These are phyloP conservation scores for Hanseniaspora lindneri DNA, from an alignment of 805 yeast genomes.

Conservation along the genomic window DNA sequence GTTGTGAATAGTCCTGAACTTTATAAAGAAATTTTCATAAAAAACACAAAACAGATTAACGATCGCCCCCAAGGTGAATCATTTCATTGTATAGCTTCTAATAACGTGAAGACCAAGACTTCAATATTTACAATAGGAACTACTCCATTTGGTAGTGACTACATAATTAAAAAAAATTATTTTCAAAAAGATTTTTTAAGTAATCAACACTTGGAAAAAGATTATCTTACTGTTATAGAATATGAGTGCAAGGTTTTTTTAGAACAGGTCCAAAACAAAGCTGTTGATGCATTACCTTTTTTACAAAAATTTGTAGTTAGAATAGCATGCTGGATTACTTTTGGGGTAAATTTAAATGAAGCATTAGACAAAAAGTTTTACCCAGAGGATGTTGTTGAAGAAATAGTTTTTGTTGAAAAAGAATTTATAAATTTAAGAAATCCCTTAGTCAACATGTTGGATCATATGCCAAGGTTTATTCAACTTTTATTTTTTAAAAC, in stretches of 20 bases:
- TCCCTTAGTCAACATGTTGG: conserved; percentile 3
- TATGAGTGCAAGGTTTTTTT: not conserved
- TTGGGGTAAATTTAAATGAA: conserved; percentile 3
- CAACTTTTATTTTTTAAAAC: not conserved
- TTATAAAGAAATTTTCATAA: conserved; percentile 6
- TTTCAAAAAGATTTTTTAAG: conserved; percentile 1
- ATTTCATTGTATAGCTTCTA: conserved; percentile 1
- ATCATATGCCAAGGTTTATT: conserved; percentile 3
- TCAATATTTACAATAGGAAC: conserved; percentile 8
- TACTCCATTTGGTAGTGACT: conserved; percentile 1
- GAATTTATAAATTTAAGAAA: conserved; percentile 10
- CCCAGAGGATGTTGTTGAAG: not conserved
- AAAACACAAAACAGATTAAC: conserved; percentile 6
- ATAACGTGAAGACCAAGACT: not conserved
- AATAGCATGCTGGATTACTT: conserved; percentile 9
- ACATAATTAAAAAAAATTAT: not conserved
- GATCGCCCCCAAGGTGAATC: conserved; percentile 8
- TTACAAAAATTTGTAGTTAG: conserved; percentile 10
- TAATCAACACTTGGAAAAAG: not conserved
- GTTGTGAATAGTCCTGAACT: conserved; percentile 2
- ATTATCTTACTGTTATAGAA: not conserved
- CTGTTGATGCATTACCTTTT: not conserved
- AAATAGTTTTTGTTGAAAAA: conserved; percentile 9
- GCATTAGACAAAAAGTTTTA: not conserved
- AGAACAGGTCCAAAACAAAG: not conserved